Percentiles rank a stretch among this genome's conserved stretches.
Evolutionary conservation across 2,329 filamentous ascomycete species (phyloP).

Genomic region (Colletotrichum cordylinicola): DNA sequence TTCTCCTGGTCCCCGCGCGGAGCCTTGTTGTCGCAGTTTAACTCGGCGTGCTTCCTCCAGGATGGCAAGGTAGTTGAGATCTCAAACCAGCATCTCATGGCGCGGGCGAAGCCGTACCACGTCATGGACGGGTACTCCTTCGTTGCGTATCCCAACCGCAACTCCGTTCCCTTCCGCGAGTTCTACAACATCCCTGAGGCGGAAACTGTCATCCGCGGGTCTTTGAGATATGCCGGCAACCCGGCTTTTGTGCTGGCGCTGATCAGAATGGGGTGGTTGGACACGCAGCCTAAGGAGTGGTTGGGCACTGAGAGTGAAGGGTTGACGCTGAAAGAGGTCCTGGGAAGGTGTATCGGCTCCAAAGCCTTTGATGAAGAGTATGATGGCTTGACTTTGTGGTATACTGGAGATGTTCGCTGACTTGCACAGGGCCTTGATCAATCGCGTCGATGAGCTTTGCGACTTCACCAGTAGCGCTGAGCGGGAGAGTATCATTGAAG

Average conservation of each 20-base stretch:
- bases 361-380: slow-evolving; percentile 75
- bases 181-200: slow-evolving; percentile 74
- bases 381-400: not conserved
- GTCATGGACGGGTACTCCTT: slow-evolving; percentile 64
- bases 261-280: slow-evolving; percentile 71
- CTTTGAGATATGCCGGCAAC: slow-evolving; percentile 72
- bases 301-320: slow-evolving; percentile 84
- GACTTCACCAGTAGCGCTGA: slow-evolving; percentile 65
- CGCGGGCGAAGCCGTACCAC: slow-evolving; percentile 69
- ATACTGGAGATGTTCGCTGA: not conserved
- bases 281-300: slow-evolving; percentile 27
- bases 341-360: slow-evolving; percentile 70
- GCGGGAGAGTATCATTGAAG: slow-evolving; percentile 66
- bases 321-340: slow-evolving; percentile 74
- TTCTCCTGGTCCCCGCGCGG: slow-evolving; percentile 73
- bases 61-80: slow-evolving; percentile 59
- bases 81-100: slow-evolving; percentile 62
- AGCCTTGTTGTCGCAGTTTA: slow-evolving; percentile 70
- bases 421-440: slow-evolving; percentile 45
- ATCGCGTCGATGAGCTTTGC: slow-evolving; percentile 66
- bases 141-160: slow-evolving; percentile 74
- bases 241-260: slow-evolving; percentile 72
- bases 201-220: slow-evolving; percentile 70
- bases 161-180: slow-evolving; percentile 70
- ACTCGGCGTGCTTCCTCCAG: slow-evolving; percentile 69